Base-by-base conservation (phyloP, 1,284 basidiomycete species). In the Sphaerobolus stellatus region DNA sequence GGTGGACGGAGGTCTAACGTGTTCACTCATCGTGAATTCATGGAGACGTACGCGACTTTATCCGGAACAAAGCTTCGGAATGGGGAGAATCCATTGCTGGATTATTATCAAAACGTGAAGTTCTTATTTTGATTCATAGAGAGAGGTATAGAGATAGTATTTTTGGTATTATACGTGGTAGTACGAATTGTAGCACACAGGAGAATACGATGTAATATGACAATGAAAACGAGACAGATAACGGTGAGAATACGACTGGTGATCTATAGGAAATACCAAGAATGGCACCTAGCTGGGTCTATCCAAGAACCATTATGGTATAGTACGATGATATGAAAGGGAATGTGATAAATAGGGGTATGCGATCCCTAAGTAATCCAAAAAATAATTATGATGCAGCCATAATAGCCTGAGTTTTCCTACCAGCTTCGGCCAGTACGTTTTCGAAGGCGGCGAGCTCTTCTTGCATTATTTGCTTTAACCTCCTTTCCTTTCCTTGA, bases 81-180 rank as follows among this genome's bases (percentile, higher is more conserved):
- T 63, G 91, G 93, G 43, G 88, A 91, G 68, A 96, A 96, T 67
- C 93, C 94, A 2, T 76, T 96, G 76, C 63, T 94, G 54, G 84
- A 89, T 60, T 91, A 85, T 68, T 96, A 96, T 67, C 83, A 88
- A 67, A 96, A 96, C 73, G 92, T 94, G 59, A 92, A 92, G 66
- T 86, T 92, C 66, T 72, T 92, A 61, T 92, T 92, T 60, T 91
- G 68, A 79, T 30, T 6, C 45, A n/a, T 38, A n/a, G 7, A 38
- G 36, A 38, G 3, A n/a, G n/a, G n/a, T 38, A 22, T 38, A 38
- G 36, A n/a, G n/a, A 43, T 20, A 27, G 41, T 43, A 22, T 43
- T 43, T 24, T 41, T 41, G n/a, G 13, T 38, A 38, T 38, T 22
- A 38, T 38, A 16, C 36, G 36, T n/a, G 7, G 11, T 14, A 22